Conservation (phyloP, 495 filamentous ascomycete species). For the Xylaria grammica region DNA sequence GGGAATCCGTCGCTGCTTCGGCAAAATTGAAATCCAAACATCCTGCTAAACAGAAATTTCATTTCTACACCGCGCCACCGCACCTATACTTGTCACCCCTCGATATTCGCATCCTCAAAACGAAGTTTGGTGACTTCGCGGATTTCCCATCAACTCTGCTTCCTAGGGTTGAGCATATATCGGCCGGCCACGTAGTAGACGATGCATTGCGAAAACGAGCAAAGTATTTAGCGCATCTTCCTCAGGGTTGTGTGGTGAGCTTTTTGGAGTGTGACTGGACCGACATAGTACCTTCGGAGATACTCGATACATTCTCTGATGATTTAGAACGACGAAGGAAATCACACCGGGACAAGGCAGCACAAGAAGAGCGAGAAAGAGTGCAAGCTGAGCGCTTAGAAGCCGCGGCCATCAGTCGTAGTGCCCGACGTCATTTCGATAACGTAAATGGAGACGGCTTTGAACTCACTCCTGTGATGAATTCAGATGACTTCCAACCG, state of each 20-base stretch:
- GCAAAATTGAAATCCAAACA: slow-evolving; percentile 31
- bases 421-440: slow-evolving; percentile 40
- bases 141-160: slow-evolving; percentile 88
- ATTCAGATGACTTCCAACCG: slow-evolving; percentile 69
- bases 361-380: slow-evolving; percentile 87
- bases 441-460: slow-evolving; percentile 40
- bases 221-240: slow-evolving; percentile 91
- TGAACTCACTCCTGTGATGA: slow-evolving; percentile 41
- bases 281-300: slow-evolving; percentile 77
- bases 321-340: slow-evolving; percentile 83
- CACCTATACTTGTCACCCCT: slow-evolving; percentile 94
- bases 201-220: slow-evolving; percentile 84
- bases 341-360: slow-evolving; percentile 83
- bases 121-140: slow-evolving; percentile 83
- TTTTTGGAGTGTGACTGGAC: slow-evolving; percentile 99
- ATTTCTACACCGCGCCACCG: slow-evolving; percentile 87
- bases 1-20: background rate
- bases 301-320: slow-evolving; percentile 71
- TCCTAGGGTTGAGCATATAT: slow-evolving; percentile 89
- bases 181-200: slow-evolving; percentile 88
- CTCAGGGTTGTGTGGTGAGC: slow-evolving; percentile 88
- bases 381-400: slow-evolving; percentile 85
- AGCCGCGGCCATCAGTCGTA: slow-evolving; percentile 54
- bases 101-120: slow-evolving; percentile 93
- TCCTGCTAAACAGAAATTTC: slow-evolving; percentile 59